A percentile compares a stretch with the other conserved stretches of the same genome.
phyloP scores from a whole-genome alignment of 2,329 filamentous ascomycete species.

The Trichophyton mentagrophytes region DNA sequence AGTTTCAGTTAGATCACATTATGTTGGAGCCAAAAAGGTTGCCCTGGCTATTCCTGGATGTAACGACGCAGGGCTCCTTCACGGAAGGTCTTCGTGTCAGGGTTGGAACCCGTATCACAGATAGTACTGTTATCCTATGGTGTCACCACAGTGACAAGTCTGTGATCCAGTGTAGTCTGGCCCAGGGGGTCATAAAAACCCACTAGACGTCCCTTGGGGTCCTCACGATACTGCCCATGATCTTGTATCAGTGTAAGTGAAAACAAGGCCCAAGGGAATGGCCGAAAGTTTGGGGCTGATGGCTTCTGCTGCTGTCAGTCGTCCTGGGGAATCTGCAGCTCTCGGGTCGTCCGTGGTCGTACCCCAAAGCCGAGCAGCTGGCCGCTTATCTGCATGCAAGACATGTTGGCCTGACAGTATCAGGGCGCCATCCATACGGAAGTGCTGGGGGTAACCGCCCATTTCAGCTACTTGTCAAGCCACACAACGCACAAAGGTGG shows the following conservation, averaged over 20 bases:
- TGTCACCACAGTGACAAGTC: not conserved
- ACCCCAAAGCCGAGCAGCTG: not conserved
- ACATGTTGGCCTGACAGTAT: not conserved
- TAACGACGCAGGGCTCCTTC: not conserved
- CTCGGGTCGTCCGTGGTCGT: not conserved
- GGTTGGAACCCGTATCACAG: not conserved
- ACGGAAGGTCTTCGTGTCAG: not conserved
- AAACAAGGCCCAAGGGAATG: not conserved
- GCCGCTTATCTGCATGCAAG: not conserved
- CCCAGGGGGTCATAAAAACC: not conserved
- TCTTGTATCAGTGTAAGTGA: not conserved
- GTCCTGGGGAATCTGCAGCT: not conserved
- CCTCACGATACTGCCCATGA: not conserved
- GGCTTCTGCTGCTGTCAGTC: not conserved
- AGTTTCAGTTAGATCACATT: slow-evolving; percentile 5
- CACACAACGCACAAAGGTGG: not conserved
- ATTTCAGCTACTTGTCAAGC: not conserved
- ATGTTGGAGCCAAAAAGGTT: not conserved
- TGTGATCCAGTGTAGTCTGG: not conserved
- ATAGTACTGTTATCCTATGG: not conserved
- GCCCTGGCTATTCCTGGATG: not conserved
- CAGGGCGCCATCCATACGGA: not conserved
- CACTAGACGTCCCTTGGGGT: not conserved
- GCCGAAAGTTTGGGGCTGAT: not conserved
- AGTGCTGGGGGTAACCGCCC: not conserved